phyloP scores from a whole-genome alignment of 108 stramenopile species.

The Ochromonas danica region DNA sequence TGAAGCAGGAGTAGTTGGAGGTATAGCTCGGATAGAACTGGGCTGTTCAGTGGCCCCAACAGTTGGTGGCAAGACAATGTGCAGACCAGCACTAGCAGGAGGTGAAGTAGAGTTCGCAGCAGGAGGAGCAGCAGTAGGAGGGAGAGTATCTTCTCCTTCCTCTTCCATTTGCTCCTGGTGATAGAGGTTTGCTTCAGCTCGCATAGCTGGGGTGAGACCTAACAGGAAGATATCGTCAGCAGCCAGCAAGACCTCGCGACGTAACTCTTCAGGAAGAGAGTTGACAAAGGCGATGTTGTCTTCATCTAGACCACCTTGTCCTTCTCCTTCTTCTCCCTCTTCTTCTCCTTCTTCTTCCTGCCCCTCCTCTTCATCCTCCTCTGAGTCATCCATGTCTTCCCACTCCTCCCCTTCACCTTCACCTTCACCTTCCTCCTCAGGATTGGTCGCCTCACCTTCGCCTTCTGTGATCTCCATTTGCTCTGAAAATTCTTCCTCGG shows the following conservation, averaged over 20 bases:
- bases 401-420: not conserved
- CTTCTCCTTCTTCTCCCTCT: not conserved
- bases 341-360: not conserved
- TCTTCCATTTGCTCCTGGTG: too few relatives aligned
- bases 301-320: conserved; percentile 69
- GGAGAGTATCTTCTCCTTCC: too few relatives aligned
- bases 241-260: conserved; percentile 80
- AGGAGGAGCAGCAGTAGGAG: too few relatives aligned
- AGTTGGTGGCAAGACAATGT: too few relatives aligned
- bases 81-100: too few relatives aligned
- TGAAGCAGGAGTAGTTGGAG: not conserved
- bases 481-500: too few relatives aligned
- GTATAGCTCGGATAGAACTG: not conserved
- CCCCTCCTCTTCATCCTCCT: not conserved
- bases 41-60: not conserved
- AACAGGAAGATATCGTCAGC: conserved; percentile 69
- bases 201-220: conserved; percentile 61
- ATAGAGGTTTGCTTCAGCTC: too few relatives aligned
- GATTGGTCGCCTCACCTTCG: not conserved
- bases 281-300: conserved; percentile 86
- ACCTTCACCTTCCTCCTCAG: not conserved
- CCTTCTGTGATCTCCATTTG: not conserved
- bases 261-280: conserved; percentile 79
- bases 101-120: too few relatives aligned
- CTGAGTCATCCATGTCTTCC: not conserved